Percentiles rank a stretch among this genome's conserved stretches.
phyloP scores from a whole-genome alignment of 768 basidiomycete genomes.

The Fomitopsis serialis region DNA sequence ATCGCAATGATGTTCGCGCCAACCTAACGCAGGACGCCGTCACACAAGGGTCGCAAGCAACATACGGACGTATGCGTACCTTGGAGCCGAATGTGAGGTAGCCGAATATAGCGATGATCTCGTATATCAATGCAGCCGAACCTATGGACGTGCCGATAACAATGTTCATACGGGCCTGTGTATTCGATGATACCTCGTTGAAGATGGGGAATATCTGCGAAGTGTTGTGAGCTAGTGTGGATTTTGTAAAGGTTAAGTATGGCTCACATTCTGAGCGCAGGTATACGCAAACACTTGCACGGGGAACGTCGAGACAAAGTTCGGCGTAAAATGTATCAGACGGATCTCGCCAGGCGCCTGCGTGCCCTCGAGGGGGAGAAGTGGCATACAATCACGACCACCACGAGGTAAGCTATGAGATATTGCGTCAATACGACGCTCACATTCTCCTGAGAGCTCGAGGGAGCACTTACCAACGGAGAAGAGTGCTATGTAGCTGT shows the following conservation, averaged over 20 bases:
- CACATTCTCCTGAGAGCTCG: background rate
- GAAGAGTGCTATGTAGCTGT: conserved; percentile 87
- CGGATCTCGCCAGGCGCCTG: conserved; percentile 60
- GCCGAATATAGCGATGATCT: conserved; percentile 82
- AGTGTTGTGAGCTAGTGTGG: background rate
- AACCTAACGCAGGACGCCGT: conserved; percentile 41
- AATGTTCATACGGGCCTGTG: conserved; percentile 80
- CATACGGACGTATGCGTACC: conserved; percentile 32
- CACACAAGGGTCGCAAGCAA: background rate
- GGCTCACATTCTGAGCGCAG: conserved; percentile 84
- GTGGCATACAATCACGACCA: conserved; percentile 78
- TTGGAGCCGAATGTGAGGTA: conserved; percentile 92
- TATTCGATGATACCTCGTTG: conserved; percentile 83
- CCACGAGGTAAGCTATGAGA: conserved; percentile 61
- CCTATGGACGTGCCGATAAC: conserved; percentile 88
- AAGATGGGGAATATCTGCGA: conserved; percentile 85
- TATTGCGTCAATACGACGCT: background rate
- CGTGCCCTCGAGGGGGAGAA: conserved; percentile 68
- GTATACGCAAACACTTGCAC: conserved; percentile 93
- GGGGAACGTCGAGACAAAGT: conserved; percentile 81
- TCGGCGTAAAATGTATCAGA: conserved; percentile 68
- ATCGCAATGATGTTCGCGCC: conserved; percentile 92
- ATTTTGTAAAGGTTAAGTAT: background rate
- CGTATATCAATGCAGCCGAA: conserved; percentile 76
- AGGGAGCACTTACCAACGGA: conserved; percentile 63